phyloP scores from a whole-genome alignment of 1,284 basidiomycete genomes.

The Bondarzewia mesenterica region DNA sequence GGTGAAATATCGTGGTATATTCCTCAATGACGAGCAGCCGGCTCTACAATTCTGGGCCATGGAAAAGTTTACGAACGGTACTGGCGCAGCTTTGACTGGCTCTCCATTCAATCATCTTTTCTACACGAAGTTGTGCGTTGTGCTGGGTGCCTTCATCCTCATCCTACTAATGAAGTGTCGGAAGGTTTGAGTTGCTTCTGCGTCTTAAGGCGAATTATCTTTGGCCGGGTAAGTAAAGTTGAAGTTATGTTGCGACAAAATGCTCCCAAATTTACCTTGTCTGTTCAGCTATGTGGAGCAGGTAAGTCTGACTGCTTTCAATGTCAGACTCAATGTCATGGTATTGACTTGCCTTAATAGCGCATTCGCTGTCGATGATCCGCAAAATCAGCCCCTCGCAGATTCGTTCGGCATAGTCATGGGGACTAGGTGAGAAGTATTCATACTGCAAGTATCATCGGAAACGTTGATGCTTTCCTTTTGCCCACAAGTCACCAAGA shows the following conservation, averaged over 20 bases:
- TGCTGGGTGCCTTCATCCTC: too few species aligned
- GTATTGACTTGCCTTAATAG: constrained; percentile 30
- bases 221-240: constrained; percentile 56
- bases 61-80: constrained; percentile 62
- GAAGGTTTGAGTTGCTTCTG: constrained; percentile 60
- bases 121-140: constrained; percentile 49
- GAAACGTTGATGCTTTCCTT: too few species aligned
- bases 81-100: constrained; percentile 36
- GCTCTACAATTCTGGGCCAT: constrained; percentile 43
- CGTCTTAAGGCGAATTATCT: constrained; percentile 65
- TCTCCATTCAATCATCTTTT: constrained; percentile 61
- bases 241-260: too few species aligned
- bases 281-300: constrained; percentile 16
- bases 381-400: constrained; percentile 55
- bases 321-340: too few species aligned
- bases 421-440: constrained; percentile 56
- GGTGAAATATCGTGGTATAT: constrained; percentile 65
- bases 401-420: constrained; percentile 65
- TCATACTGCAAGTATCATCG: too few species aligned
- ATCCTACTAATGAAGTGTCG: too few species aligned
- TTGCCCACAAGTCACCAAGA: constrained; percentile 53
- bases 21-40: constrained; percentile 37
- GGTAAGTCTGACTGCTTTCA: too few species aligned
- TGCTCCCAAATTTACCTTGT: neutral
- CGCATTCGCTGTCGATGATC: constrained; percentile 62